A percentile compares a stretch with the other conserved stretches of the same genome.
These are phyloP conservation scores for Suillus alpinus DNA, from an alignment of 768 basidiomycete species.

Conservation along the genomic window DNA sequence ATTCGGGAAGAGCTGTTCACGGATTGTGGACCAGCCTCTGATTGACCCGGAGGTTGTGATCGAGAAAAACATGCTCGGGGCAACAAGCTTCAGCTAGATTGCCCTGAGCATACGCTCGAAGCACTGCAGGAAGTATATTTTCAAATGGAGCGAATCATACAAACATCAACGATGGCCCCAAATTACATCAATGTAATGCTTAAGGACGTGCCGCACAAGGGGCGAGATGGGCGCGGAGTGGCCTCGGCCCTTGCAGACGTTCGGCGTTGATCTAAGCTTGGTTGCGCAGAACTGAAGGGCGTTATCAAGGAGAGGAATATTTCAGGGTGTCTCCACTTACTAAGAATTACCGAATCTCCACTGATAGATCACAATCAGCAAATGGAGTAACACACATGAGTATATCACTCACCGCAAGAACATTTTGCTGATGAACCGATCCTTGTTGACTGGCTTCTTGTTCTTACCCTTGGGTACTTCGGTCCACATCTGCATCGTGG, in stretches of 20 bases:
- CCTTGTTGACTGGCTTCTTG: constrained; percentile 98
- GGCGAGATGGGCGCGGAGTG: neutral
- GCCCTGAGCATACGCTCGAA: constrained; percentile 46
- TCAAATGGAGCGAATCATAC: neutral
- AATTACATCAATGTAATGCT: constrained; percentile 1
- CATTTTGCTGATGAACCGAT: constrained; percentile 99
- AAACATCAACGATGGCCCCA: neutral
- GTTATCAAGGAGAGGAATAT: constrained; percentile 30
- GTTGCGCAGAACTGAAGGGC: constrained; percentile 67
- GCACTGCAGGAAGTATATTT: constrained; percentile 10
- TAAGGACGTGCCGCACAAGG: neutral
- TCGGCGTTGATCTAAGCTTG: constrained; percentile 46
- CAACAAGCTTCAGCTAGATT: constrained; percentile 61
- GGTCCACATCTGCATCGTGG: constrained; percentile 87
- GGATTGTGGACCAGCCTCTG: constrained; percentile 32
- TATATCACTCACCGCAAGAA: constrained; percentile 70
- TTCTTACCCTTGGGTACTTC: constrained; percentile 97
- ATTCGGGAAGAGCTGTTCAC: constrained; percentile 46
- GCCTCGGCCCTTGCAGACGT: neutral
- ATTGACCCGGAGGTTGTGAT: constrained; percentile 44
- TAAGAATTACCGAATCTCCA: constrained; percentile 96
- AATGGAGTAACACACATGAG: constrained; percentile 6
- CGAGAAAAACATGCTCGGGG: constrained; percentile 45
- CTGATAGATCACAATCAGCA: constrained; percentile 36
- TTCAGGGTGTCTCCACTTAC: constrained; percentile 47